Conservation (phyloP, 2,329 filamentous ascomycete species). For the Madurella mycetomatis region DNA sequence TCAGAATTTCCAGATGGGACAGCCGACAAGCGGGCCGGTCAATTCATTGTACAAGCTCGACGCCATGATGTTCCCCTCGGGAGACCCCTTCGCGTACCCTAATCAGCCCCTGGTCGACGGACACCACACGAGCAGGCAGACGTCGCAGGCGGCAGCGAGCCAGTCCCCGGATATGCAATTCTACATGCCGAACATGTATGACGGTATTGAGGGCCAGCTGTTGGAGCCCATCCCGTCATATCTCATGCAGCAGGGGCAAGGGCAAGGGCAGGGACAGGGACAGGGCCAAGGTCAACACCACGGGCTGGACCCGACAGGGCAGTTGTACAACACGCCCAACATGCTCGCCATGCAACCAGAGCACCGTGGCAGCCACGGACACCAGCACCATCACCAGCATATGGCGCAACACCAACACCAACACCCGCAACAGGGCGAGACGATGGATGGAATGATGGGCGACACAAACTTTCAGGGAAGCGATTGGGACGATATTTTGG, state of each 20-base stretch:
- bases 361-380: conserved; percentile 29
- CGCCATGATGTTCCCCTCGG: conserved; percentile 75
- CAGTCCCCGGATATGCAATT: conserved; percentile 40
- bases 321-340: conserved; percentile 42
- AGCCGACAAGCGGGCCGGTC: conserved; percentile 29
- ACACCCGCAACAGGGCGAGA: conserved; percentile 34
- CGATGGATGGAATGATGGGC: conserved; percentile 50
- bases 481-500: conserved; percentile 46
- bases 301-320: conserved; percentile 39
- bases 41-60: conserved; percentile 64
- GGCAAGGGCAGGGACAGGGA: conserved; percentile 31
- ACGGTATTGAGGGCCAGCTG: conserved; percentile 69
- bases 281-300: conserved; percentile 37
- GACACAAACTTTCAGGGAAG: conserved; percentile 40
- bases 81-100: conserved; percentile 74
- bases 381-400: conserved; percentile 29
- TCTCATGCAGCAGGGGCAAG: conserved; percentile 54
- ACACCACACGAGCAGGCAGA: conserved; percentile 27
- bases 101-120: conserved; percentile 43
- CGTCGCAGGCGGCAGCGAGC: conserved; percentile 29
- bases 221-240: conserved; percentile 69
- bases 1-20: conserved; percentile 29
- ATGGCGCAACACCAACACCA: conserved; percentile 27
- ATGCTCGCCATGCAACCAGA: conserved; percentile 40
- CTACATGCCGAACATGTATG: conserved; percentile 50